Evolutionary conservation across 805 yeast genomes (phyloP), one percentile per base, ranked within the genome.

Genomic region (Debaryomyces prosopidis): DNA sequence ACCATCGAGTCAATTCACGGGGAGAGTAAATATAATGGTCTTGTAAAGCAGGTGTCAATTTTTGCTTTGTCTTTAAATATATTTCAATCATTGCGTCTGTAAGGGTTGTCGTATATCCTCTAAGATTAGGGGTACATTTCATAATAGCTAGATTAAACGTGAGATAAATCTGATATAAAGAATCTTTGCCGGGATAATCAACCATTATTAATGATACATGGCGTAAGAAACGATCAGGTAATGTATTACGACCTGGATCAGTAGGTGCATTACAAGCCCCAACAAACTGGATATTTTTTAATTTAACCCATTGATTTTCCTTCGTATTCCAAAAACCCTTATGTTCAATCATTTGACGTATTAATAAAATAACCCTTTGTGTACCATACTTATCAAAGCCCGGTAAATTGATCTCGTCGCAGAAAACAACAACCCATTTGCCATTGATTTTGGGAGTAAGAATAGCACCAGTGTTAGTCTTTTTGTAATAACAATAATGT

Each of bases 221-320:
- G 5, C 95, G 72, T 38, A 87, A 62, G 53, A 91, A 84, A 36
- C 97, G 66, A 8, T 69, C 57, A 1, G 82, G 69, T 17, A 92
- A 58, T 2, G 59, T 60, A 9, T 76, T 68, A 48, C 98, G 74
- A 0, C 97, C 96, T 3, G 82, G 79, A 62, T 87, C 95, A 0
- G 83, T 74, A 0, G 96, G 84, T 1, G 97, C 94, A 57, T 92
- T 92, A 62, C 98, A 92, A 0, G 98, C 97, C 7, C 95, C 97
- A n/a, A 90, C 94, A 66, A 92, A 75, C 57, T 87, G 95, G 20
- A 92, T 72, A 38, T 82, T 75, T 14, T 74, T 68, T 7, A 89
- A 48, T 0, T 68, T 51, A 1, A 91, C 81, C 96, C 97, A 92
- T 19, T 73, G 73, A 39, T 74, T 71, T 23, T 79, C 80, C 9